Conservation (phyloP, 495 filamentous ascomycete species). For the Penicillium macrosclerotiorum region DNA sequence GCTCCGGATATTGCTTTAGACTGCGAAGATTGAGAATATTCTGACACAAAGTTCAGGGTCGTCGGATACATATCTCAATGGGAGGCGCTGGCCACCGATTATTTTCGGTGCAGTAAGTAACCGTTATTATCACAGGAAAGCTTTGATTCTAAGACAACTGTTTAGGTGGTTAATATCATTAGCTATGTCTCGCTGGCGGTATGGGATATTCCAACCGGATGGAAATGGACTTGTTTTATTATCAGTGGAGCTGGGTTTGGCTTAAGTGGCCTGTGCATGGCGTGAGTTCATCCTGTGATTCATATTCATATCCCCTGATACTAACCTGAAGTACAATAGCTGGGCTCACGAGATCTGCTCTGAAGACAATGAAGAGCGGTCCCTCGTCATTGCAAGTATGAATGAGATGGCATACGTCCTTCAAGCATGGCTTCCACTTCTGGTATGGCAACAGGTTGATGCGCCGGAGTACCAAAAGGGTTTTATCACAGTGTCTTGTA, state of each 20-base stretch:
- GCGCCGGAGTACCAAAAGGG: slow-evolving; percentile 48
- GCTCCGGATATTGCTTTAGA: background rate
- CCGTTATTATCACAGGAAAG: background rate
- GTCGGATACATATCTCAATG: slow-evolving; percentile 52
- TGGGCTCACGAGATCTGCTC: slow-evolving; percentile 53
- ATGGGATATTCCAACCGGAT: slow-evolving; percentile 46
- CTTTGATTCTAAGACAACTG: slow-evolving; percentile 4
- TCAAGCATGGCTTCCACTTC: slow-evolving; percentile 48
- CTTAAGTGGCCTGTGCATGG: slow-evolving; percentile 43
- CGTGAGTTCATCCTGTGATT: slow-evolving; percentile 19
- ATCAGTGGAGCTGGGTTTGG: slow-evolving; percentile 36
- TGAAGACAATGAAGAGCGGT: slow-evolving; percentile 51
- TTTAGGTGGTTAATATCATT: slow-evolving; percentile 36
- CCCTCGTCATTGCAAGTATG: slow-evolving; percentile 49
- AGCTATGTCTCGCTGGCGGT: slow-evolving; percentile 38
- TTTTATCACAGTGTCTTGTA: slow-evolving; percentile 38
- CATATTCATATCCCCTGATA: background rate
- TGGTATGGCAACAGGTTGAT: slow-evolving; percentile 54
- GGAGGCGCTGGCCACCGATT: slow-evolving; percentile 55
- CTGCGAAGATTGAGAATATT: background rate
- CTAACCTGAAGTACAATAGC: slow-evolving; percentile 14
- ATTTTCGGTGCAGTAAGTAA: slow-evolving; percentile 45
- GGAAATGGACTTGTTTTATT: slow-evolving; percentile 46
- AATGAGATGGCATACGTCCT: slow-evolving; percentile 50
- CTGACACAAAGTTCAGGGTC: slow-evolving; percentile 30